Evolutionary conservation across 2,329 filamentous ascomycete genomes (phyloP).

Genomic region (Aspergillus amoenus): DNA sequence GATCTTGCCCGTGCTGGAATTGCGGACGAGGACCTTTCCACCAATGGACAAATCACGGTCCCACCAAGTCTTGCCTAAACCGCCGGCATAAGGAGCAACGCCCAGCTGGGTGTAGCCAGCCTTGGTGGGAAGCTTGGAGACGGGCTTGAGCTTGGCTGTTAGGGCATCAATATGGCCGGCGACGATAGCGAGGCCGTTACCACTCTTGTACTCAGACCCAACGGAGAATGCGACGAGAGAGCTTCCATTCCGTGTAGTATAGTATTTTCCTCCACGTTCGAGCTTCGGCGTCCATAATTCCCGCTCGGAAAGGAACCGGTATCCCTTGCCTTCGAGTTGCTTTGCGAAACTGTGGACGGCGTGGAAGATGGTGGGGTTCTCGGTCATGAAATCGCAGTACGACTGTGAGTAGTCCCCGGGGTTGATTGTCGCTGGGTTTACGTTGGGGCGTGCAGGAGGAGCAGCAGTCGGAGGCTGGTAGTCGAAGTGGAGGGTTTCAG

Average conservation of each 20-base stretch:
- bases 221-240: slow-evolving; percentile 82
- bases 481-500: slow-evolving; percentile 21
- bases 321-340: slow-evolving; percentile 71
- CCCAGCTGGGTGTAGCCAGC: slow-evolving; percentile 86
- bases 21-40: slow-evolving; percentile 80
- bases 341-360: slow-evolving; percentile 75
- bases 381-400: slow-evolving; percentile 81
- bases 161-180: slow-evolving; percentile 92
- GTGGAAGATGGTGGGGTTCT: slow-evolving; percentile 93
- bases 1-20: slow-evolving; percentile 71
- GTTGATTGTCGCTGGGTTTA: slow-evolving; percentile 22
- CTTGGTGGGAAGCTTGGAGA: slow-evolving; percentile 79
- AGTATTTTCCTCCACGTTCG: slow-evolving; percentile 83
- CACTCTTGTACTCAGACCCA: slow-evolving; percentile 75
- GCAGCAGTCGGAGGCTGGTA: slow-evolving; percentile 11
- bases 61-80: slow-evolving; percentile 90
- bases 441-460: slow-evolving; percentile 13
- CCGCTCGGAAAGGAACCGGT: slow-evolving; percentile 71
- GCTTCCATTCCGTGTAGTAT: slow-evolving; percentile 78
- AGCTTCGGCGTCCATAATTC: slow-evolving; percentile 74
- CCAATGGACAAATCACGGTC: slow-evolving; percentile 90
- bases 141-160: slow-evolving; percentile 86
- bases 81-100: slow-evolving; percentile 90
- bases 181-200: slow-evolving; percentile 84
- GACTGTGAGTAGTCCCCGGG: slow-evolving; percentile 72